A percentile compares a stretch with the other conserved stretches of the same genome.
phyloP scores from a whole-genome alignment of 352 stramenopile species.

The Globisporangium echinulatum region DNA sequence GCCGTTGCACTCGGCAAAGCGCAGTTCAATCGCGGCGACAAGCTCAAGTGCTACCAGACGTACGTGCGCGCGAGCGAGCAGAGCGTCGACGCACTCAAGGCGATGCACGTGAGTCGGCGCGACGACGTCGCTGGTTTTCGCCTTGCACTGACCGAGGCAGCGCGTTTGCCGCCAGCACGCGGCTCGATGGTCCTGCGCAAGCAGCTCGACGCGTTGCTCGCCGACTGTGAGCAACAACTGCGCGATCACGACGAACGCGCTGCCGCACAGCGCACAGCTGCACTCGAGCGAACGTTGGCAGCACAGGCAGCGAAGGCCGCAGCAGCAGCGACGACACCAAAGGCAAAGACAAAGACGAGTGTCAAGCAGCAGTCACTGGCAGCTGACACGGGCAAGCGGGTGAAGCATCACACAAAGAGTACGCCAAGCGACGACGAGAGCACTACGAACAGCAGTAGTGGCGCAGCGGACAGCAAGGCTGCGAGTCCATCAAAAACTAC shows the following conservation, averaged over 20 bases:
- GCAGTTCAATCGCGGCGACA: slow-evolving; percentile 74
- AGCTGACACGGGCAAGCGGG: not conserved
- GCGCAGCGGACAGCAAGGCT: slow-evolving; percentile 1
- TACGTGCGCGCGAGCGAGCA: slow-evolving; percentile 48
- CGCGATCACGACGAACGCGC: slow-evolving; percentile 26
- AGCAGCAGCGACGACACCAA: not conserved
- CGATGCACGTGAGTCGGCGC: slow-evolving; percentile 21
- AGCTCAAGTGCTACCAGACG: slow-evolving; percentile 61
- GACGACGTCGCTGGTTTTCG: slow-evolving; percentile 33
- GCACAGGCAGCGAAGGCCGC: slow-evolving; percentile 1
- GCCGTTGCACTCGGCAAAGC: slow-evolving; percentile 54
- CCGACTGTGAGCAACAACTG: slow-evolving; percentile 29
- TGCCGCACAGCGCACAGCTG: slow-evolving; percentile 10
- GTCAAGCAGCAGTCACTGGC: no score
- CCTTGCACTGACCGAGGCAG: slow-evolving; percentile 32
- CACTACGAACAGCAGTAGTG: not conserved
- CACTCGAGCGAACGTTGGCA: slow-evolving; percentile 7
- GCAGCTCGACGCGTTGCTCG: slow-evolving; percentile 48
- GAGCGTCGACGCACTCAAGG: slow-evolving; percentile 30
- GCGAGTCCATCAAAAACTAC: not conserved
- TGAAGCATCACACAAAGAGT: slow-evolving; percentile 11
- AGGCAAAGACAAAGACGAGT: not conserved
- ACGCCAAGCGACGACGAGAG: slow-evolving; percentile 3
- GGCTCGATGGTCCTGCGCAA: slow-evolving; percentile 55
- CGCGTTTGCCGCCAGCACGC: slow-evolving; percentile 41